Evolutionary conservation across 75 land plant species (phyloP).

Genomic region (Larix kaempferi): DNA sequence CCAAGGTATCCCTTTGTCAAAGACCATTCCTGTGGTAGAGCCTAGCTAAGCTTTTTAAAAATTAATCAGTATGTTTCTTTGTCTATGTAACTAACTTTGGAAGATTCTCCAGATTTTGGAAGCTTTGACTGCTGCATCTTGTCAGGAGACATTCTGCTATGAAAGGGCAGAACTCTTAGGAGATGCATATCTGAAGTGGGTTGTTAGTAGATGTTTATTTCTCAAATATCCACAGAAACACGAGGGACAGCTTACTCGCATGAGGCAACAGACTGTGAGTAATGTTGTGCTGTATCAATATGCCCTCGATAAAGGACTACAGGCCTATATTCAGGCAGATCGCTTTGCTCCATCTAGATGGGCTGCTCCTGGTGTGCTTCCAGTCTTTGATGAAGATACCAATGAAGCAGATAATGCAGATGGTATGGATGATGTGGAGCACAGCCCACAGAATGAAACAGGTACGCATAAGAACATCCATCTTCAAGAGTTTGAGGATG

Average conservation of each 20-base stretch:
- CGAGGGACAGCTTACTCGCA: slow-evolving; percentile 96
- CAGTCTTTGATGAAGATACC: slow-evolving; percentile 96
- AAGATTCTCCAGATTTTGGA: slow-evolving; percentile 73
- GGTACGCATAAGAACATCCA: slow-evolving; percentile 2
- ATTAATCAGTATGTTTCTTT: not conserved
- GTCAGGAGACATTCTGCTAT: slow-evolving; percentile 98
- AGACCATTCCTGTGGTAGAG: not conserved
- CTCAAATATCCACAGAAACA: slow-evolving; percentile 94
- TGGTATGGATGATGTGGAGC: slow-evolving; percentile 11
- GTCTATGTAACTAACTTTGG: not conserved
- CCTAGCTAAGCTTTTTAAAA: not conserved
- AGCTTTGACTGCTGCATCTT: slow-evolving; percentile 99
- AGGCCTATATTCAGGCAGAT: slow-evolving; percentile 97
- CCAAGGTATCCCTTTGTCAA: slow-evolving; percentile 49
- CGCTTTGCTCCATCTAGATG: slow-evolving; percentile 99
- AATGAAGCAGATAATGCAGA: slow-evolving; percentile 48
- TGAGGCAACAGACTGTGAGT: slow-evolving; percentile 99
- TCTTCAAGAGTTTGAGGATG: slow-evolving; percentile 44
- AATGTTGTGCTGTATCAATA: slow-evolving; percentile 90
- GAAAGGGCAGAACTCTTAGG: slow-evolving; percentile 97
- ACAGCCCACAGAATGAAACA: slow-evolving; percentile 6
- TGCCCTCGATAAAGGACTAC: slow-evolving; percentile 88
- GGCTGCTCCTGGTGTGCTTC: slow-evolving; percentile 99
- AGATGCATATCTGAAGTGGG: slow-evolving; percentile 99
- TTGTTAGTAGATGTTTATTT: slow-evolving; percentile 90